Evolutionary conservation across 2,329 filamentous ascomycete genomes (phyloP), one percentile per base, ranked within the genome.

Genomic region (Beauveria varroae): DNA sequence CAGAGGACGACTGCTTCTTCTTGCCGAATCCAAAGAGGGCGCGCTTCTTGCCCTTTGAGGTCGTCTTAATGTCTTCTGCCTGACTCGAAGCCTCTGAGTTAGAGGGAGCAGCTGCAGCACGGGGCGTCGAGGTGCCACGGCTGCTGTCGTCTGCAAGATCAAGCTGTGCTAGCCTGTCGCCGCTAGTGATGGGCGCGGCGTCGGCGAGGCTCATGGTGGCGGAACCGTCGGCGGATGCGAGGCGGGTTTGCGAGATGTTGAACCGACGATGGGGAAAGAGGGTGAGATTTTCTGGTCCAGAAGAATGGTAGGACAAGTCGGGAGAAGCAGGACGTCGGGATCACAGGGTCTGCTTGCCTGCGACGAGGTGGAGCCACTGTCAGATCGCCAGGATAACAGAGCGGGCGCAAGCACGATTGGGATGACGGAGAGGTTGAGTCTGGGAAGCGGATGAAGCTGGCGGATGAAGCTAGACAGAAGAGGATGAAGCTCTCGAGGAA

Each of bases 11-110:
- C 28, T 61, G 76, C 75, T 84, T 86, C 74, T 86, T 87, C 76
- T 83, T 86, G 61, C 82, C 83, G 63, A 87, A 81, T 5, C 82
- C 80, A 71, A 86, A 87, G 30, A 87, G 74, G 63, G 79, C 78
- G 65, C 83, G 78, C 73, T 82, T 86, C 72, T 83, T 82, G 60
- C 79, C 81, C 59, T 69, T 70, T 52, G 41, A 51, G 51, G 59
- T 58, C 52, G 66, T 65, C 59, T 65, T 63, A 43, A 62, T 64
- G 52, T 64, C 65, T 24, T 73, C 75, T 3, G 67, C 66, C 51
- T 63, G 52, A n/a, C 69, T 69, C 28, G 74, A 69, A 18, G 65
- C 60, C 30, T 68, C 67, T 16, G 66, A 37, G 28, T 41, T 52
- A 20, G 60, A 16, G 57, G 46, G n/a, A 6, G 37, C 40, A 40